phyloP scores from a whole-genome alignment of 331 rosid species.

The Spiraea crenata region DNA sequence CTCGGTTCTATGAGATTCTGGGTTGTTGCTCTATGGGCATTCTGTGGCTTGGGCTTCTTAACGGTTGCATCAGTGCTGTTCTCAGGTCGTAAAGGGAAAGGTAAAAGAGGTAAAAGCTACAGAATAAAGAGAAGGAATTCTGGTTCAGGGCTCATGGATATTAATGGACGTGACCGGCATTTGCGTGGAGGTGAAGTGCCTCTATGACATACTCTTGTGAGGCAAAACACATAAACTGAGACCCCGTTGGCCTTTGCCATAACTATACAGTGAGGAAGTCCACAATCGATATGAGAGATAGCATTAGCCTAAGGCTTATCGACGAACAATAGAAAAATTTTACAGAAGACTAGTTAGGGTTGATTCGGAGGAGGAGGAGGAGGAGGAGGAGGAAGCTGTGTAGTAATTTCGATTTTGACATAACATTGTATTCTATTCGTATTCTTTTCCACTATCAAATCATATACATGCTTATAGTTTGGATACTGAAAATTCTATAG shows the following conservation, averaged over 20 bases:
- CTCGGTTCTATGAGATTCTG: conserved; percentile 72
- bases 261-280: not conserved
- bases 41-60: conserved; percentile 77
- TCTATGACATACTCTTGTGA: conserved; percentile 26
- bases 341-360: not conserved
- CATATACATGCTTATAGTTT: not conserved
- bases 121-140: conserved; percentile 67
- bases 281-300: not conserved
- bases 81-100: conserved; percentile 57
- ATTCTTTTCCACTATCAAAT: not conserved
- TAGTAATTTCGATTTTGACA: not conserved
- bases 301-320: no score
- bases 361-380: not conserved
- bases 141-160: conserved; percentile 49
- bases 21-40: conserved; percentile 71
- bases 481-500: not conserved
- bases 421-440: conserved; percentile 1
- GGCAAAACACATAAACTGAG: not conserved
- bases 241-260: conserved; percentile 5
- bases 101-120: conserved; percentile 53
- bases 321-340: not conserved
- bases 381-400: not conserved
- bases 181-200: conserved; percentile 44
- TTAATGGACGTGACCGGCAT: conserved; percentile 58
- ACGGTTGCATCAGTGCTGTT: conserved; percentile 43